Conservation (phyloP, 495 filamentous ascomycete genomes). For the Astrothelium macrocarpum region DNA sequence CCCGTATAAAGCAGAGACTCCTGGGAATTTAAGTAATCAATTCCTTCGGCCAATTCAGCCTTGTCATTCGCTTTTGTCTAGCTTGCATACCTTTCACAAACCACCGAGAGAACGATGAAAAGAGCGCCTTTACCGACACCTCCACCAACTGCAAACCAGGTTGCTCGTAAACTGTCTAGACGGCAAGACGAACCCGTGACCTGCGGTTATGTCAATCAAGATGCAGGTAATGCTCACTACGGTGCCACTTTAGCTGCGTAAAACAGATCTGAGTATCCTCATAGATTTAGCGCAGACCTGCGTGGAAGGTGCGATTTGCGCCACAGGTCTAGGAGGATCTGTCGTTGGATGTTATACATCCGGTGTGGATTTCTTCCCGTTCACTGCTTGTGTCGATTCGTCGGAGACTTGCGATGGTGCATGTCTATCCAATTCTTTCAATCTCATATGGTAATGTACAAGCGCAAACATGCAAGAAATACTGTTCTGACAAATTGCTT, state of each 20-base stretch:
- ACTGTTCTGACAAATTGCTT: not conserved
- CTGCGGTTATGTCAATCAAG: not conserved
- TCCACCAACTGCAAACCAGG: not conserved
- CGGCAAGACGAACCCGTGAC: not conserved
- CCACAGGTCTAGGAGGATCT: not conserved
- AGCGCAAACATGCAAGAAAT: not conserved
- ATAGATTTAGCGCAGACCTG: not conserved
- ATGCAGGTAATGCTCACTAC: not conserved
- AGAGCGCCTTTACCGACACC: not conserved
- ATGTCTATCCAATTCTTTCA: not conserved
- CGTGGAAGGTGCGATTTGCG: not conserved
- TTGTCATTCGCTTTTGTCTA: too few relatives aligned
- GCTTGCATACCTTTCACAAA: too few relatives aligned
- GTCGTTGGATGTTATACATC: not conserved
- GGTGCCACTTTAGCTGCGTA: not conserved
- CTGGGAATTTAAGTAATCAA: too few relatives aligned
- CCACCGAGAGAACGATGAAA: not conserved
- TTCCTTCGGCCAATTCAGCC: too few relatives aligned
- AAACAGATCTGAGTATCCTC: not conserved
- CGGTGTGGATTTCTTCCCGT: not conserved
- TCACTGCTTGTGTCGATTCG: not conserved
- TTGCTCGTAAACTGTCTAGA: not conserved
- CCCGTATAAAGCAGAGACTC: too few relatives aligned
- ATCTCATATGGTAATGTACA: not conserved
- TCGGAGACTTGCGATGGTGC: not conserved